These are phyloP conservation scores for Paecilomyces sp. DNA, from an alignment of 2,329 filamentous ascomycete genomes.

Conservation along the genomic window DNA sequence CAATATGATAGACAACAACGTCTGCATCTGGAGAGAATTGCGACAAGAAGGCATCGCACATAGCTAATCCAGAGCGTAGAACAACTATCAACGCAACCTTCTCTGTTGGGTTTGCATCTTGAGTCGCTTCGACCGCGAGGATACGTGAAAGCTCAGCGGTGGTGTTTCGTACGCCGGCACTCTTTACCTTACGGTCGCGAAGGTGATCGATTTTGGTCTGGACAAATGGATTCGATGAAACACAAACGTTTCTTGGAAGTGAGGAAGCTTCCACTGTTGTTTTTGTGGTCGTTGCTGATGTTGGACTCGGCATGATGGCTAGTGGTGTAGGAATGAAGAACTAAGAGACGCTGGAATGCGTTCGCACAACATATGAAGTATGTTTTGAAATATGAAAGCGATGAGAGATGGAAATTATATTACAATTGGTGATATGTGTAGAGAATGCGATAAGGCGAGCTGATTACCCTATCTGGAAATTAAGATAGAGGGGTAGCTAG, in stretches of 20 bases:
- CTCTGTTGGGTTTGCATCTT: conserved; percentile 3
- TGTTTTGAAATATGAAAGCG: neutral
- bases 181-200: conserved; percentile 10
- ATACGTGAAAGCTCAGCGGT: conserved; percentile 10
- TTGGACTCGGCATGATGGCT: neutral
- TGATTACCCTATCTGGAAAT: neutral
- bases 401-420: neutral
- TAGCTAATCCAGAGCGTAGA: conserved; percentile 31
- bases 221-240: conserved; percentile 10
- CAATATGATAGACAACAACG: conserved; percentile 19
- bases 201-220: conserved; percentile 9
- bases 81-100: conserved; percentile 17
- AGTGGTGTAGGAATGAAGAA: neutral
- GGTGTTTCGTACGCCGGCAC: conserved; percentile 9
- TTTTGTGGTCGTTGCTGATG: conserved; percentile 3
- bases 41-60: conserved; percentile 30
- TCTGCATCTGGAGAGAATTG: conserved; percentile 16
- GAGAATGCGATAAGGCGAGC: neutral
- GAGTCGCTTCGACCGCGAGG: conserved; percentile 9
- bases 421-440: neutral
- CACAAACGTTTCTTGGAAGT: conserved; percentile 7
- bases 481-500: neutral
- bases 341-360: neutral
- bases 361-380: neutral
- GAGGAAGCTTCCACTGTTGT: neutral